These are phyloP conservation scores for Teratosphaeria epicoccoides DNA, from an alignment of 2,329 filamentous ascomycete species.

Conservation along the genomic window DNA sequence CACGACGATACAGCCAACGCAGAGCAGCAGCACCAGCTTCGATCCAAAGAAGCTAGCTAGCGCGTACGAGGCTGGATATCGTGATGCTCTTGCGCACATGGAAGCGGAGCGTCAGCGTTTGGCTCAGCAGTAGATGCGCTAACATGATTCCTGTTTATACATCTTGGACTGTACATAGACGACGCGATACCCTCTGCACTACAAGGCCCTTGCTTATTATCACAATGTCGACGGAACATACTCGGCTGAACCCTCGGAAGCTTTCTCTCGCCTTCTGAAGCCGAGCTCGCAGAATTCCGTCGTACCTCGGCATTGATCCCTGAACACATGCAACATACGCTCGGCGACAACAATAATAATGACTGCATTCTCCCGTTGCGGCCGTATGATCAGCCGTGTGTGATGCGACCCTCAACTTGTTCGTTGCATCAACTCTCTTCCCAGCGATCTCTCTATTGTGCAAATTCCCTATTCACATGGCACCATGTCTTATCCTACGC, in stretches of 20 bases:
- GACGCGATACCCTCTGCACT: not conserved
- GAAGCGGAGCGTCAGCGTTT: constrained; percentile 2
- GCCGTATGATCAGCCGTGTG: not conserved
- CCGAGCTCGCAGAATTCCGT: no score
- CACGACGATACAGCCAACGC: constrained; percentile 17
- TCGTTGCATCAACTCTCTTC: not conserved
- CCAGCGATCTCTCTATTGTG: not conserved
- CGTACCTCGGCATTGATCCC: not conserved
- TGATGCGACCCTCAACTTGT: not conserved
- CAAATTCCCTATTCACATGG: not conserved
- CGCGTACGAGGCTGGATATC: constrained; percentile 9
- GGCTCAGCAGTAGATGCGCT: not conserved
- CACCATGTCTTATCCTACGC: constrained; percentile 24
- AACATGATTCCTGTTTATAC: not conserved
- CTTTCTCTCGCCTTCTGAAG: no score
- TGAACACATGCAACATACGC: not conserved
- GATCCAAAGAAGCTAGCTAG: constrained; percentile 2
- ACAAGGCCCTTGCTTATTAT: not conserved
- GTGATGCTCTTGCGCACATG: constrained; percentile 7
- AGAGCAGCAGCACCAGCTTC: constrained; percentile 10
- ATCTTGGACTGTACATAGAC: not conserved
- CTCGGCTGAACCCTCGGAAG: no score
- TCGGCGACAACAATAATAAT: not conserved
- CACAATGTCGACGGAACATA: not conserved
- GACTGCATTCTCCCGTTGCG: not conserved